Base-by-base conservation (phyloP, 139 green algal genomes). In the Tetraselmis chui region DNA sequence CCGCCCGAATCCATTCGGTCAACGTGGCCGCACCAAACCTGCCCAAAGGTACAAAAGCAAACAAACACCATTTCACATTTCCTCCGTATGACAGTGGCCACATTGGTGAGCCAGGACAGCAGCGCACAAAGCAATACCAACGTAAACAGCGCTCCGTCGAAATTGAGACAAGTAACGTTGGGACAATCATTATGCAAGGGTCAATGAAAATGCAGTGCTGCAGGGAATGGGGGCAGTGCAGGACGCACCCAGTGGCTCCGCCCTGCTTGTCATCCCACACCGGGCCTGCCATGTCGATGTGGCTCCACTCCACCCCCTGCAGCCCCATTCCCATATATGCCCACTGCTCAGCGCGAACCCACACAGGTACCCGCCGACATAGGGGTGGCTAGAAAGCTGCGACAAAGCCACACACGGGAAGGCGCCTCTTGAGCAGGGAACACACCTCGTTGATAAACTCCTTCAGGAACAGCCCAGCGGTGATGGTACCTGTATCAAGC, bases 391-490 rank as follows among this genome's bases (percentile, higher is more conserved):
- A 95, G 82, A 85, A 92, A 96, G 85, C 94, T n/a, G 11, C 1
- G 78, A 27, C 28, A 76, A 2, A 24, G 25, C 30, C 31, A 75
- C 32, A 86, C n/a, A n/a, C n/a, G n/a, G n/a, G n/a, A n/a, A n/a
- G n/a, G n/a, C n/a, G n/a, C n/a, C n/a, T 67, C 45, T 67, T 18
- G 45, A 5, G 45, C 5, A 67, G 5, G 45, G 18, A 67, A 25
- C 11, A 67, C 45, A 67, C 29, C 59, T 86, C 84, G 23, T 87
- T 88, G 29, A 93, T 83, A 76, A 90, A 93, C 88, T 87, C n/a
- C 84, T 97, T 94, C 25, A 99, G 87, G 87, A 98, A 99, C 1
- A 99, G 88, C 0, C 93, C 92, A 0, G 96, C 97, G 0, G 92
- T 98, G 87, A 99, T 99, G 81, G 90, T 85, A 30, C 94, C 96